Evolutionary conservation across 495 filamentous ascomycete species (phyloP).

Genomic region (Aspergillus coremiiformis): DNA sequence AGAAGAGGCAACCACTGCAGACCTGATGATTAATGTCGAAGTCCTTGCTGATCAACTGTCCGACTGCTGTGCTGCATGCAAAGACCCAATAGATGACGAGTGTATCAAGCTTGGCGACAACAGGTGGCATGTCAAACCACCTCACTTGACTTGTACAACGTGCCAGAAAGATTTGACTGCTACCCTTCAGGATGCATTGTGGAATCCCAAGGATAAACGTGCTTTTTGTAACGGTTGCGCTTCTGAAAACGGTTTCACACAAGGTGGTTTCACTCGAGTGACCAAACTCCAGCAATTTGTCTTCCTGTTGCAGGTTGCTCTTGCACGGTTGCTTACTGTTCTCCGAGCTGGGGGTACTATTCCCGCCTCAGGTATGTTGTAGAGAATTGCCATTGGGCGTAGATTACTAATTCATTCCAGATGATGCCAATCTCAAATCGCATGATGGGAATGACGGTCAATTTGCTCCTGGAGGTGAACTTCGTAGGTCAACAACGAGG

Average conservation of each 20-base stretch:
- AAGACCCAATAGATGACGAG: conserved; percentile 87
- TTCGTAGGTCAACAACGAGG: conserved; percentile 56
- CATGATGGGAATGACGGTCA: conserved; percentile 62
- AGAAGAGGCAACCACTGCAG: conserved; percentile 62
- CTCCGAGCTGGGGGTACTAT: conserved; percentile 75
- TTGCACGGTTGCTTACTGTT: conserved; percentile 82
- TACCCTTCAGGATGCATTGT: conserved; percentile 55
- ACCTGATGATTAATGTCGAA: conserved; percentile 64
- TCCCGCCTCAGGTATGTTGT: conserved; percentile 56
- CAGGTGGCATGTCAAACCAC: conserved; percentile 67
- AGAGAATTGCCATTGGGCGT: not conserved
- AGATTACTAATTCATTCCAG: conserved; percentile 29
- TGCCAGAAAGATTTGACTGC: conserved; percentile 67
- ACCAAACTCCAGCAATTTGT: conserved; percentile 89
- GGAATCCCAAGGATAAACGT: conserved; percentile 56
- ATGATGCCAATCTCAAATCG: conserved; percentile 63
- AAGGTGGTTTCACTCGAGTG: conserved; percentile 53
- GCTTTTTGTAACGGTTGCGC: conserved; percentile 67
- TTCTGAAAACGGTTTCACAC: conserved; percentile 35
- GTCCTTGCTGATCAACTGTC: conserved; percentile 69
- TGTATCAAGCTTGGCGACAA: conserved; percentile 64
- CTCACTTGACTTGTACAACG: conserved; percentile 66
- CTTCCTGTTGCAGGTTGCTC: conserved; percentile 82
- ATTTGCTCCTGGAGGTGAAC: conserved; percentile 30
- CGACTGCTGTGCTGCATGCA: conserved; percentile 73